Conservation (phyloP, 768 basidiomycete species). For the Termitomyces heimii region DNA sequence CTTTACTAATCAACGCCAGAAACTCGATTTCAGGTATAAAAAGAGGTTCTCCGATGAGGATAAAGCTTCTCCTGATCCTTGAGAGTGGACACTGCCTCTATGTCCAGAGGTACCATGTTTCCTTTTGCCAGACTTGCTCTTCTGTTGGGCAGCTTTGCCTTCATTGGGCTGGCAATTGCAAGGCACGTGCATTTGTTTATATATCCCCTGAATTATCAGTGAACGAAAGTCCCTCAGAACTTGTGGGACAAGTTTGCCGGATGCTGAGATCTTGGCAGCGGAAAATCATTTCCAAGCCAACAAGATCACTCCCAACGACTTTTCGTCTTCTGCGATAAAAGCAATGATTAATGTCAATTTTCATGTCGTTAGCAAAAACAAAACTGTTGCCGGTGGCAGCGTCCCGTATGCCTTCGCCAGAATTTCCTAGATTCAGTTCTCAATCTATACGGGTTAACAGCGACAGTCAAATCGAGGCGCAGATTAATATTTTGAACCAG, state of each 20-base stretch:
- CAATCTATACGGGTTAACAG: slow-evolving; percentile 17
- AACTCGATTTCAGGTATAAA: background rate
- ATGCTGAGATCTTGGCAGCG: slow-evolving; percentile 6
- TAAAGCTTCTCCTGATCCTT: background rate
- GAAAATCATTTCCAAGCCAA: slow-evolving; percentile 15
- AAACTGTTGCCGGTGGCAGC: slow-evolving; percentile 30
- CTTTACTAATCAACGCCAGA: background rate
- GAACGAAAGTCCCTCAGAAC: background rate
- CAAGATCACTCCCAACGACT: slow-evolving; percentile 4
- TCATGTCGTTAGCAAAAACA: slow-evolving; percentile 28
- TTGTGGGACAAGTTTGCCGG: background rate
- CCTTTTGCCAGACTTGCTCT: background rate
- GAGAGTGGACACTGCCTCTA: background rate
- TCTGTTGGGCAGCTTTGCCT: background rate
- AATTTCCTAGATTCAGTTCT: background rate
- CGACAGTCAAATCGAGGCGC: slow-evolving; percentile 2
- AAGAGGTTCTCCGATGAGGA: background rate
- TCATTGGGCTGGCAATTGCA: background rate
- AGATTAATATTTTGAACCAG: slow-evolving; percentile 34
- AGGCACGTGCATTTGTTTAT: background rate
- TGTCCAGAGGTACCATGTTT: background rate
- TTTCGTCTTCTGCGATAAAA: background rate
- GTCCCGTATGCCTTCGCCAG: slow-evolving; percentile 26
- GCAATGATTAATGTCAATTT: slow-evolving; percentile 18
- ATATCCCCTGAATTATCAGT: too few relatives aligned